Evolutionary conservation across 371 early-diverging fungal genomes (phyloP).

Genomic region (Modicella reniformis): DNA sequence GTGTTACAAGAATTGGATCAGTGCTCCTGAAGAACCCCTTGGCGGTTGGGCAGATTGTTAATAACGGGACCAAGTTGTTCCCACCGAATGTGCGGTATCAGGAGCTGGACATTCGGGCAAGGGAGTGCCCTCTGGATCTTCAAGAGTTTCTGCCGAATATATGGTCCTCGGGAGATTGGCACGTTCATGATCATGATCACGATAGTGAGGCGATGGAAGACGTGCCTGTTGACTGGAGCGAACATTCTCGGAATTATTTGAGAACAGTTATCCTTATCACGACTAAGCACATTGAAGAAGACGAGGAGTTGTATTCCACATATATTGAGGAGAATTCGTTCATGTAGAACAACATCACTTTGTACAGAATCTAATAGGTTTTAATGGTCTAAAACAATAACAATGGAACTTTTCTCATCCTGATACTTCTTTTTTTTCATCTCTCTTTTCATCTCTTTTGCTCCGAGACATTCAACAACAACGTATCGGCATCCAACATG

Average conservation of each 20-base stretch:
- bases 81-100: constrained; percentile 67
- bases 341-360: constrained; percentile 4
- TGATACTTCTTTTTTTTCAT: too few species aligned
- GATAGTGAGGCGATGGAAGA: constrained; percentile 27
- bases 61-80: constrained; percentile 56
- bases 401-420: too few species aligned
- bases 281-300: constrained; percentile 51
- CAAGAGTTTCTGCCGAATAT: constrained; percentile 65
- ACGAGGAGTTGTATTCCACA: constrained; percentile 64
- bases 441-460: too few species aligned
- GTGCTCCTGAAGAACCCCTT: constrained; percentile 58
- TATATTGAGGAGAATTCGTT: too few species aligned
- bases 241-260: constrained; percentile 25
- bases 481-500: constrained; percentile 87
- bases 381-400: constrained; percentile 5
- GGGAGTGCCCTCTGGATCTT: constrained; percentile 55
- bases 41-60: constrained; percentile 67
- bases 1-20: not conserved
- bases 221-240: constrained; percentile 20
- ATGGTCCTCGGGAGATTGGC: constrained; percentile 51
- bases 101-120: constrained; percentile 59
- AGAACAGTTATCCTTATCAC: constrained; percentile 60
- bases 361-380: not conserved
- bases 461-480: constrained; percentile 85
- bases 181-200: constrained; percentile 30